Evolutionary conservation across 2,329 filamentous ascomycete genomes (phyloP), one percentile per base, ranked within the genome.

Genomic region (Lecanosticta acicola): DNA sequence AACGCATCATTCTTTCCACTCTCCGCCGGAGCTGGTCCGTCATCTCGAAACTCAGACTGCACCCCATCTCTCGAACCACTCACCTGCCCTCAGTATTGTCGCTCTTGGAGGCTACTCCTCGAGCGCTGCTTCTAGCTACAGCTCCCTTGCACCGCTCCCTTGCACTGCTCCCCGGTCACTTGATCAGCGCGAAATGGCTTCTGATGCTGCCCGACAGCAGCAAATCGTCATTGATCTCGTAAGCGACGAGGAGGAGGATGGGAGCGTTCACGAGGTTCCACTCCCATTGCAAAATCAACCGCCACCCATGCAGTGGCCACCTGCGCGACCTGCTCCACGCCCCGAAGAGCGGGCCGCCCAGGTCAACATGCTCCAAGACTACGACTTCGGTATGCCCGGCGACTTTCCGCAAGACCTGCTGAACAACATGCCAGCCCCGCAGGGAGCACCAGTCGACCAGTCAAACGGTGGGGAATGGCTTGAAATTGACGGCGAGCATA

Each of bases 221-320:
- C 43, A 43, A 16, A 48, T 48, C 13, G 46, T 60, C 26, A 55
- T 60, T 42, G 54, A 60, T 39, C 51, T 60, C 4, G 35, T 54
- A 33, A 55, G 52, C 20, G 54, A 51, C 47, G 56, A 58, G 29
- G 48, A 53, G 13, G 50, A 55, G 4, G 54, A 59, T 37, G 49
- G 47, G 16, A n/a, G 33, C n/a, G 33, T n/a, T 32, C 8, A 14
- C 8, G 16, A 19, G 14, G 3, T 19, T n/a, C 35, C 19, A 19
- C 35, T 3, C 4, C 35, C 35, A 17, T 11, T 5, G 7, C 24
- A 29, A 11, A 29, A 29, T 29, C 24, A 29, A 29, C 24, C 5
- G 24, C 24, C 24, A 11, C 24, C 24, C 20, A 48, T 24, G 8
- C 34, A 26, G 32, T 16, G 32, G 38, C 32, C 18, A 4, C 43